Base-by-base conservation (phyloP, 1,284 basidiomycete genomes). In the Moesziomyces antarcticus region DNA sequence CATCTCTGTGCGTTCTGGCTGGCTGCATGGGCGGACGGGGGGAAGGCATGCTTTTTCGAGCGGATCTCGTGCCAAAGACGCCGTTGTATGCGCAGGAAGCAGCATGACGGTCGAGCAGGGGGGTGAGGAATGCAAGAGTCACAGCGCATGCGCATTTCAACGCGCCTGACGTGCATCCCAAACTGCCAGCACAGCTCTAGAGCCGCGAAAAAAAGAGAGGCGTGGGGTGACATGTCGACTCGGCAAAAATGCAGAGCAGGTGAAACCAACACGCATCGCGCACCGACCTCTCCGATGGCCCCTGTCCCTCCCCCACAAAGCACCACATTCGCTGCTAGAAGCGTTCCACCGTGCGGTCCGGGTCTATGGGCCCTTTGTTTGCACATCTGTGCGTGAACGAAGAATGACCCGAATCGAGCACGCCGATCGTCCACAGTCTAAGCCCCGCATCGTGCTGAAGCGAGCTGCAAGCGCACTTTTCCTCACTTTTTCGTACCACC, bases 221-320 rank as follows among this genome's bases (percentile, higher is more conserved):
- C 20, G 16, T 14, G 40, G 41, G 64, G 64, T 66, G 53, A 66
- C 64, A 56, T 66, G 52, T 66, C 52, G 59, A 27, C 46, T 60
- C 64, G 57, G 47, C 44, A 50, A 30, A 6, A 24, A 11, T 16
- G 11, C 16, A 35, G 14, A 40, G 16, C 45, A 9, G 41, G 20
- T 48, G 47, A 49, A 56, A 49, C 47, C 55, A 56, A 50, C 55
- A 56, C 46, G 35, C 47, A 56, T 8, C 3, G 16, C 35, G 21
- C 42, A 44, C n/a, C 22, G 1, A 20, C n/a, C n/a, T 20, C 16
- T 14, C 16, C 18, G 18, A 42, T 20, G 3, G 41, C 41, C 20
- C 18, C 41, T n/a, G 41, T n/a, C 20, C 13, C 16, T 2, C 20
- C 42, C 42, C 18, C 42, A 21, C 22, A 21, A n/a, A 21, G 16